These are phyloP conservation scores for Populus hybrid DNA, from an alignment of 441 rosid genomes.

Conservation along the genomic window DNA sequence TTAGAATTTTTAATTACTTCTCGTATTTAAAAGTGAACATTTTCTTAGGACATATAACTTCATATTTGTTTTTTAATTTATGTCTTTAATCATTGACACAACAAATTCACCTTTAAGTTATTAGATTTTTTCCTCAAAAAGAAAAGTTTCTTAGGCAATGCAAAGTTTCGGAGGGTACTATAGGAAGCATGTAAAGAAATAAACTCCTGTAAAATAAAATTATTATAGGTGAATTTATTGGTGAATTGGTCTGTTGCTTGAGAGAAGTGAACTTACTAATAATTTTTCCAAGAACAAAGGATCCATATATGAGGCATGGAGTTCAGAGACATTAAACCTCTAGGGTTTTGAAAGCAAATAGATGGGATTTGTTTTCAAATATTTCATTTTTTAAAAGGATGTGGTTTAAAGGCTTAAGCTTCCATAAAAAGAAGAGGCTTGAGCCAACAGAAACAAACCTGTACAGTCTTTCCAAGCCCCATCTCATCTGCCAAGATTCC, in stretches of 20 bases:
- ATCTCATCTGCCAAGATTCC: constrained; percentile 99
- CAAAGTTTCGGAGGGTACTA: too few relatives aligned
- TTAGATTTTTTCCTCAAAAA: too few relatives aligned
- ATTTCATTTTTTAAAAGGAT: neutral
- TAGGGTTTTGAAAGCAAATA: constrained; percentile 3
- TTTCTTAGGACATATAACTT: too few relatives aligned
- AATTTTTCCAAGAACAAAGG: neutral
- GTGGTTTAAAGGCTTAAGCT: constrained; percentile 1
- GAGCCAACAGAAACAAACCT: constrained; percentile 44
- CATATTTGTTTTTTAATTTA: too few relatives aligned
- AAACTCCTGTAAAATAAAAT: too few relatives aligned
- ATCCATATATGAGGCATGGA: neutral
- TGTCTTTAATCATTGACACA: too few relatives aligned
- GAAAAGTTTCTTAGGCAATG: too few relatives aligned
- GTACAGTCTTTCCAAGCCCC: constrained; percentile 99
- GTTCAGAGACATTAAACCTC: constrained; percentile 5
- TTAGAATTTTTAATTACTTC: too few relatives aligned
- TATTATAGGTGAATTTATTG: too few relatives aligned
- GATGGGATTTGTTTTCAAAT: neutral
- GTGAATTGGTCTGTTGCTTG: neutral
- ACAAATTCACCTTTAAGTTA: too few relatives aligned
- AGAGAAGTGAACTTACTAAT: neutral
- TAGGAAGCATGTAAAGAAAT: too few relatives aligned
- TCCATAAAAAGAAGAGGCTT: neutral
- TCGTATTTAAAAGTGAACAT: too few relatives aligned